phyloP scores from a whole-genome alignment of 441 rosid genomes.

The Erodium texanum region DNA sequence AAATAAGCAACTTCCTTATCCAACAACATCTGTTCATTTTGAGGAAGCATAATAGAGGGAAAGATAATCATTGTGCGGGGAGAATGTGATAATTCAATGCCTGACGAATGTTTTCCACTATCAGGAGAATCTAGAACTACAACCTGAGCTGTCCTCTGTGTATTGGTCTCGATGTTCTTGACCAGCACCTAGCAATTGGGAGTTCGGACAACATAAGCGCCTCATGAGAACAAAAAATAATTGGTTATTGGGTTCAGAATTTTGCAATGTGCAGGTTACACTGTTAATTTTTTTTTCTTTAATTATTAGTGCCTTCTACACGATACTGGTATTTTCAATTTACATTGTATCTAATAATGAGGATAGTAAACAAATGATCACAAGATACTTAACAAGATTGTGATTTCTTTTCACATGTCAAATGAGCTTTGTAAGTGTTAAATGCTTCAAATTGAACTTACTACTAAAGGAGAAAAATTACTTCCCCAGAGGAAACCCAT shows the following conservation, averaged over 20 bases:
- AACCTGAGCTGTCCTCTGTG: conserved; percentile 52
- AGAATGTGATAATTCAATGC: conserved; percentile 17
- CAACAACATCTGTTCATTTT: conserved; percentile 17
- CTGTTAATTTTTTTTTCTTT: no score
- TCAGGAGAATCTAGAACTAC: conserved; percentile 73
- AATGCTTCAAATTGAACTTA: neutral
- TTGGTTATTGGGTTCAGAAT: neutral
- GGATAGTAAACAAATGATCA: neutral
- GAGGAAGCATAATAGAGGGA: conserved; percentile 41
- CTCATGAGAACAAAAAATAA: neutral
- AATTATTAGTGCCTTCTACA: neutral
- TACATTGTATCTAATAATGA: neutral
- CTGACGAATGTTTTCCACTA: conserved; percentile 15
- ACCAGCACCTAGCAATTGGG: conserved; percentile 42
- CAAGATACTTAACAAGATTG: neutral
- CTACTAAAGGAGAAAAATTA: neutral
- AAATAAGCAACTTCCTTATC: conserved; percentile 57
- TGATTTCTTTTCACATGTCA: neutral
- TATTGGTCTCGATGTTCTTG: conserved; percentile 45
- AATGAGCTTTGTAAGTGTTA: neutral
- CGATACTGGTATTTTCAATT: neutral
- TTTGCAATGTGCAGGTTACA: neutral
- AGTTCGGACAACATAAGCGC: neutral
- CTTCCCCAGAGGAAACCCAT: no score
- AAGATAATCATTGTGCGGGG: conserved; percentile 45